Evolutionary conservation across 345 rosid genomes (phyloP).

Genomic region (Eucalyptus fibrosa): DNA sequence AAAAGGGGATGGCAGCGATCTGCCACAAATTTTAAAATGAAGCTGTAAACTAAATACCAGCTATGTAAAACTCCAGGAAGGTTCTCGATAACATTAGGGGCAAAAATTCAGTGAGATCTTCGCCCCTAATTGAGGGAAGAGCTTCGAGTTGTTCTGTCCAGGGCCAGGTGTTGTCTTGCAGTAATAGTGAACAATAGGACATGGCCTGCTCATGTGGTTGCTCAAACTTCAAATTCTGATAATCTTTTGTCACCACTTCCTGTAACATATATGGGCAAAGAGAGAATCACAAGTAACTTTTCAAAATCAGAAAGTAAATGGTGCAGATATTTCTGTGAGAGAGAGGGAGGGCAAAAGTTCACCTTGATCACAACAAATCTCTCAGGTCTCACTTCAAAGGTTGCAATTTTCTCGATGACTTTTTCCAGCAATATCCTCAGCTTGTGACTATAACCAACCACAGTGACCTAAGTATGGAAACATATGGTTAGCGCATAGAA

Average conservation of each 20-base stretch:
- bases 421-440: constrained; percentile 69
- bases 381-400: constrained; percentile 67
- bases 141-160: constrained; percentile 68
- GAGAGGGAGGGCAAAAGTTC: neutral
- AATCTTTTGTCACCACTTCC: constrained; percentile 71
- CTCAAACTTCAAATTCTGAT: constrained; percentile 63
- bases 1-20: neutral
- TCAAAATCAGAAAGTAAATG: neutral
- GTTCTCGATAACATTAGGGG: constrained; percentile 68
- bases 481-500: neutral
- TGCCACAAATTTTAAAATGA: neutral
- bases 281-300: neutral
- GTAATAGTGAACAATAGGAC: constrained; percentile 56
- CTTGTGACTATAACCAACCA: constrained; percentile 86
- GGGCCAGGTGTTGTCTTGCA: constrained; percentile 58
- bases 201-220: constrained; percentile 76
- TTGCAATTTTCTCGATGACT: constrained; percentile 49
- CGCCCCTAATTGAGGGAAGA: constrained; percentile 40
- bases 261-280: neutral
- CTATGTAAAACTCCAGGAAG: constrained; percentile 69
- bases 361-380: constrained; percentile 89
- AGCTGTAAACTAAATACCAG: constrained; percentile 22
- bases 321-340: neutral
- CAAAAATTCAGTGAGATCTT: constrained; percentile 56
- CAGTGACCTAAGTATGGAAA: constrained; percentile 38